Conservation (phyloP, 768 basidiomycete genomes). For the Epithele typhae region DNA sequence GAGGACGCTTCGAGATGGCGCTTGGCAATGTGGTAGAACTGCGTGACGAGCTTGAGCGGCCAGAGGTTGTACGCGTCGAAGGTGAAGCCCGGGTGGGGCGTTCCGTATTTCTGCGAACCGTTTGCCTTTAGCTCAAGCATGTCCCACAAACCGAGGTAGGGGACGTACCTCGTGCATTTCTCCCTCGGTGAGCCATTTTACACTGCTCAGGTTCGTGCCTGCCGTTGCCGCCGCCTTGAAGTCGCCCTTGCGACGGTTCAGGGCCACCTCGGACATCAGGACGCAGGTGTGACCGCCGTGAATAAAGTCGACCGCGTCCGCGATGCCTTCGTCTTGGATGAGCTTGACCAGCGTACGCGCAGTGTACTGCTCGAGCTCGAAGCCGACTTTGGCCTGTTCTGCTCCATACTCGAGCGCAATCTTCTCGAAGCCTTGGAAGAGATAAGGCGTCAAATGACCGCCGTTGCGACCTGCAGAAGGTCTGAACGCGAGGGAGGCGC, state of each 20-base stretch:
- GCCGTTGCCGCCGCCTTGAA: slow-evolving; percentile 49
- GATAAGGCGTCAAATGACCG: slow-evolving; percentile 60
- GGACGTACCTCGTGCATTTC: slow-evolving; percentile 9
- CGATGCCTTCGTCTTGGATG: slow-evolving; percentile 40
- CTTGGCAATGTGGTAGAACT: slow-evolving; percentile 47
- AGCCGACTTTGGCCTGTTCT: slow-evolving; percentile 51
- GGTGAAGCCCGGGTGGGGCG: slow-evolving; percentile 44
- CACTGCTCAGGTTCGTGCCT: slow-evolving; percentile 41
- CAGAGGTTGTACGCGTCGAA: slow-evolving; percentile 63
- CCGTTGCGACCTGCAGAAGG: slow-evolving; percentile 64
- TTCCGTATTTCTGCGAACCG: slow-evolving; percentile 34
- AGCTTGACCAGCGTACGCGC: slow-evolving; percentile 43
- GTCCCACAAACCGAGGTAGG: too few species aligned
- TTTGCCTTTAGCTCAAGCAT: not conserved
- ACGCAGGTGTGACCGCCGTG: slow-evolving; percentile 49
- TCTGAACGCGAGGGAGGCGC: too few species aligned
- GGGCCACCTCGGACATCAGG: slow-evolving; percentile 44
- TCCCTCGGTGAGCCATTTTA: slow-evolving; percentile 43
- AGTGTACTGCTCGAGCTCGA: slow-evolving; percentile 57
- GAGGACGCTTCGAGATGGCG: slow-evolving; percentile 18
- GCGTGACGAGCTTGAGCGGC: slow-evolving; percentile 75
- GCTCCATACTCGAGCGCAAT: slow-evolving; percentile 38
- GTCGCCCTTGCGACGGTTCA: slow-evolving; percentile 35
- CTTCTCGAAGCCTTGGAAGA: slow-evolving; percentile 42
- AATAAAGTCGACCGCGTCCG: slow-evolving; percentile 56